A percentile compares a stretch with the other conserved stretches of the same genome.
Evolutionary conservation across 2,329 filamentous ascomycete genomes (phyloP).

Genomic region (Mollisiaceae sp.): DNA sequence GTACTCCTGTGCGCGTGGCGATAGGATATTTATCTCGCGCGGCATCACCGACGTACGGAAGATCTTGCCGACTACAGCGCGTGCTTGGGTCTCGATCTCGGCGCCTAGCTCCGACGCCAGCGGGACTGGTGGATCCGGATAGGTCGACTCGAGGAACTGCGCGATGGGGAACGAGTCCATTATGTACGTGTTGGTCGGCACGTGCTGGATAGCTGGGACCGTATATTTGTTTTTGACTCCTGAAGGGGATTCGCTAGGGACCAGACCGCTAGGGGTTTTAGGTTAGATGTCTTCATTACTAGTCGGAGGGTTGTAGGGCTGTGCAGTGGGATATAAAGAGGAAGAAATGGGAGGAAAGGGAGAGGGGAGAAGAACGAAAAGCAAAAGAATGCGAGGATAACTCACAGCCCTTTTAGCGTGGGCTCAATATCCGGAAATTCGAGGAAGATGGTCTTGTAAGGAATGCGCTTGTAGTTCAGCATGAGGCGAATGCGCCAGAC

Average conservation of each 20-base stretch:
- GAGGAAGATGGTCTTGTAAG: slow-evolving; percentile 49
- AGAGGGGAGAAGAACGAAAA: slow-evolving; percentile 22
- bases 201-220: slow-evolving; percentile 49
- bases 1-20: slow-evolving; percentile 45
- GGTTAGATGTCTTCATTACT: slow-evolving; percentile 15
- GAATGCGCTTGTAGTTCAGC: slow-evolving; percentile 50
- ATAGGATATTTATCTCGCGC: slow-evolving; percentile 46
- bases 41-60: slow-evolving; percentile 45
- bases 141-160: slow-evolving; percentile 48
- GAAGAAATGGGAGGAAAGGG: slow-evolving; percentile 11
- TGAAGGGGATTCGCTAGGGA: slow-evolving; percentile 30
- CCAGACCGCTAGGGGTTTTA: slow-evolving; percentile 35
- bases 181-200: slow-evolving; percentile 46
- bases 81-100: slow-evolving; percentile 43
- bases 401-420: slow-evolving; percentile 48
- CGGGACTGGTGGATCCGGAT: slow-evolving; percentile 44
- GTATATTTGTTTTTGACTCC: slow-evolving; percentile 44
- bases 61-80: slow-evolving; percentile 38
- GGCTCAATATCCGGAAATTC: slow-evolving; percentile 51
- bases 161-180: slow-evolving; percentile 49
- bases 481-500: slow-evolving; percentile 51
- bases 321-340: slow-evolving; percentile 14
- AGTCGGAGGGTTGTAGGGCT: slow-evolving; percentile 8
- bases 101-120: slow-evolving; percentile 45
- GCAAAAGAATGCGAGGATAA: slow-evolving; percentile 20